Percentiles rank a stretch among this genome's conserved stretches.
These are phyloP conservation scores for Chrysoporthe austroafricana DNA, from an alignment of 2,329 filamentous ascomycete genomes.

Conservation along the genomic window DNA sequence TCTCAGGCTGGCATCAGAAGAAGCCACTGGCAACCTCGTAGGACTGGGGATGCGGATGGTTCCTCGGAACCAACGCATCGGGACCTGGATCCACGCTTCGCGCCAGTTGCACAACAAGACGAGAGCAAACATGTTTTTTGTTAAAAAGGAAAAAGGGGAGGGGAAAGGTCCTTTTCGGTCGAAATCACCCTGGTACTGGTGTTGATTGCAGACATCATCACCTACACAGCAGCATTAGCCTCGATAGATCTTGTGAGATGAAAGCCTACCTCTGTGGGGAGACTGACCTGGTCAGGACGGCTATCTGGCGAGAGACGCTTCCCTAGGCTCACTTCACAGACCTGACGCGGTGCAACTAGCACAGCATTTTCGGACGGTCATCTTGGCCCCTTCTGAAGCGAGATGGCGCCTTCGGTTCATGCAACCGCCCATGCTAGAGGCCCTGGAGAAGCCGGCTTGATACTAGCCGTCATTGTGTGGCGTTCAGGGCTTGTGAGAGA, in stretches of 20 bases:
- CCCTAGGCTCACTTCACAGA: neutral
- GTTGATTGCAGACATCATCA: neutral
- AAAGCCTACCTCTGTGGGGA: neutral
- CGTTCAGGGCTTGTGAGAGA: neutral
- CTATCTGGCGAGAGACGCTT: constrained; percentile 15
- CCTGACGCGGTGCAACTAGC: constrained; percentile 17
- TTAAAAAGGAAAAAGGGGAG: too few species aligned
- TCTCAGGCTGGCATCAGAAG: constrained; percentile 17
- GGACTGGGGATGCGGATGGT: neutral
- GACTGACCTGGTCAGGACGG: constrained; percentile 1
- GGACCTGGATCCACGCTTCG: neutral
- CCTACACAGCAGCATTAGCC: constrained; percentile 5
- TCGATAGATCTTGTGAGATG: neutral
- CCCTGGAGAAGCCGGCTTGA: neutral
- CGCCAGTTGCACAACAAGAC: neutral
- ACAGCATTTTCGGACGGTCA: constrained; percentile 17
- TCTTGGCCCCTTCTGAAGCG: constrained; percentile 25
- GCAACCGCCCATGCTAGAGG: constrained; percentile 1
- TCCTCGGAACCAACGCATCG: constrained; percentile 4
- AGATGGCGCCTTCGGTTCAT: constrained; percentile 24
- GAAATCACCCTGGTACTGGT: neutral
- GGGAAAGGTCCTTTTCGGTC: neutral
- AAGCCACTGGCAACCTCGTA: constrained; percentile 1
- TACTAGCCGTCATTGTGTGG: neutral
- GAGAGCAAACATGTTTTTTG: neutral